A percentile compares a stretch with the other conserved stretches of the same genome.
Conservation (phyloP, 176 grass and related monocot genomes). For the Oryza meridionalis region DNA sequence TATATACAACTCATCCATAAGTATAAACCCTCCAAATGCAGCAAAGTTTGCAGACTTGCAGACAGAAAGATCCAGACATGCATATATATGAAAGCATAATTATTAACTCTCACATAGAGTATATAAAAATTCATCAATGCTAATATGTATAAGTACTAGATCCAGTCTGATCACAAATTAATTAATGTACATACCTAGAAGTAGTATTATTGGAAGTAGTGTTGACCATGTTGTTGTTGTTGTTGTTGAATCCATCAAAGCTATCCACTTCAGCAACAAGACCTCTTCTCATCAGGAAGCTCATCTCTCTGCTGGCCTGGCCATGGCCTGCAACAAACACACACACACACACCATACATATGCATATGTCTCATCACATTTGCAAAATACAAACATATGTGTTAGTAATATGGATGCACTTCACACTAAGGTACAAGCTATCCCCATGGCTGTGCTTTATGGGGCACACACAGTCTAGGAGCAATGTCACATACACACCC, state of each 20-base stretch:
- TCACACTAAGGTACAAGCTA: constrained; percentile 20
- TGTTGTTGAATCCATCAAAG: constrained; percentile 42
- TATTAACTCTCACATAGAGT: not conserved
- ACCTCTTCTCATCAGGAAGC: constrained; percentile 43
- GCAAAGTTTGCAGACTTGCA: constrained; percentile 24
- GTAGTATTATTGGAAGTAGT: constrained; percentile 28
- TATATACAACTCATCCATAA: constrained; percentile 21
- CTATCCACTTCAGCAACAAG: constrained; percentile 33
- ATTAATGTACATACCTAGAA: constrained; percentile 27
- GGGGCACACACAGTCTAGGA: constrained; percentile 26
- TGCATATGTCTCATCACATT: constrained; percentile 35
- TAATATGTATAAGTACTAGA: not conserved
- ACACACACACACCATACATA: constrained; percentile 34
- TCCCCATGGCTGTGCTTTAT: constrained; percentile 34
- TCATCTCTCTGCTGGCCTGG: constrained; percentile 53
- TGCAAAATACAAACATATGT: constrained; percentile 21
- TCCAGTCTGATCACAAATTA: not conserved
- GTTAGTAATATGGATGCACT: not conserved
- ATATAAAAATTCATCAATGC: not conserved
- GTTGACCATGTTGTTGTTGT: constrained; percentile 58
- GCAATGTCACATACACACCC: constrained; percentile 23
- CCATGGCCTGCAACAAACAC: constrained; percentile 52
- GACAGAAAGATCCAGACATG: constrained; percentile 37
- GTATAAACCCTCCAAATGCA: constrained; percentile 43
- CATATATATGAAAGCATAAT: constrained; percentile 24